Evolutionary conservation across 306 rosid genomes (phyloP).

Genomic region (Senna siamea): DNA sequence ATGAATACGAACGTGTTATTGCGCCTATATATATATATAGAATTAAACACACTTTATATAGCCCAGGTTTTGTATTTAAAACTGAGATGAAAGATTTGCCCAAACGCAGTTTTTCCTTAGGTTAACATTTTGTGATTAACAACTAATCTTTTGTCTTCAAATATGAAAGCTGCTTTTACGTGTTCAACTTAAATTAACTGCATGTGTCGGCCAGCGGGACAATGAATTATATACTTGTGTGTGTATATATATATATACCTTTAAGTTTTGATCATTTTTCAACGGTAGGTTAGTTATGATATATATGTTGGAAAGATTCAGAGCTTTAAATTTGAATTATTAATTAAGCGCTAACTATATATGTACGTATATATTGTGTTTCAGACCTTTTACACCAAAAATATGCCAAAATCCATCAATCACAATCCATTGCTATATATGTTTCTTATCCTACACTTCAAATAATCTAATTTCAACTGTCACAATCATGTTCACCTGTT

Average conservation of each 20-base stretch:
- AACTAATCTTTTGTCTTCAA: constrained; percentile 32
- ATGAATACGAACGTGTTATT: no score
- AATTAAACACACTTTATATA: no score
- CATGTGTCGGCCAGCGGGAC: constrained; percentile 11
- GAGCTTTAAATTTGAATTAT: constrained; percentile 32
- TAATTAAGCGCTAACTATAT: constrained; percentile 26
- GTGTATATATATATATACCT: not conserved
- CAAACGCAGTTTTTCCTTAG: not conserved
- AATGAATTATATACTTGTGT: not conserved
- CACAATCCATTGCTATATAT: constrained; percentile 15
- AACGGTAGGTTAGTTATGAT: constrained; percentile 52
- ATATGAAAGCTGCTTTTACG: constrained; percentile 20
- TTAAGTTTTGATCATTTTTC: constrained; percentile 4
- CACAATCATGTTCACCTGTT: constrained; percentile 41
- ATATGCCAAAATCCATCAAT: constrained; percentile 29
- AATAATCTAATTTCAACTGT: constrained; percentile 27
- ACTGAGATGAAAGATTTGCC: no score
- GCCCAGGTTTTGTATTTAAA: no score
- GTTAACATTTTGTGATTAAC: not conserved
- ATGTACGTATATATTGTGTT: not conserved
- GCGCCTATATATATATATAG: no score
- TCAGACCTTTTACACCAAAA: not conserved
- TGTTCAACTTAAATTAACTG: constrained; percentile 34
- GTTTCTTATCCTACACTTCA: constrained; percentile 56
- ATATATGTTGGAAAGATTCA: constrained; percentile 48